Evolutionary conservation across 768 basidiomycete genomes (phyloP).

Genomic region (Leccinum subtestaceum): DNA sequence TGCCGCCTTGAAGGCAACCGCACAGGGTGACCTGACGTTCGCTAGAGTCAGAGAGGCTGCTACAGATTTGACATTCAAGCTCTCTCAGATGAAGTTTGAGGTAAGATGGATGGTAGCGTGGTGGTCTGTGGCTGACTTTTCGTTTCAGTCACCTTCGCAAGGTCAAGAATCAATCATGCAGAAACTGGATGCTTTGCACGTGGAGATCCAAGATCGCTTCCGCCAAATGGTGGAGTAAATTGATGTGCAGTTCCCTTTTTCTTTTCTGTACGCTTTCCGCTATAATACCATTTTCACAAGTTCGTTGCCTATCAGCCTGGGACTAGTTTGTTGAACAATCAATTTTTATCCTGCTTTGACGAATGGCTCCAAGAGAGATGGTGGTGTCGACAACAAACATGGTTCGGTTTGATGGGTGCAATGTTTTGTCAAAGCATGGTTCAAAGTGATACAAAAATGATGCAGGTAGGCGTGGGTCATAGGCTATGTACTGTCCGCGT

Average conservation of each 20-base stretch:
- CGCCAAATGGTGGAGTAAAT: constrained; percentile 75
- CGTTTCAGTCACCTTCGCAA: constrained; percentile 78
- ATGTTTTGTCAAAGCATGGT: background rate
- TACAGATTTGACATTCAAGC: constrained; percentile 88
- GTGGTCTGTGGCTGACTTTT: constrained; percentile 10
- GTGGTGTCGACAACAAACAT: background rate
- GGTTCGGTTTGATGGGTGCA: background rate
- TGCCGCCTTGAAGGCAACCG: constrained; percentile 80
- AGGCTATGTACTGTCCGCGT: too few species aligned
- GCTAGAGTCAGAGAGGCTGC: constrained; percentile 84
- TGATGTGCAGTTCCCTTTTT: constrained; percentile 1
- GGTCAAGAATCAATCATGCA: constrained; percentile 80
- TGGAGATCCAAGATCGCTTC: constrained; percentile 92
- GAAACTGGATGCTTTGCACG: constrained; percentile 77
- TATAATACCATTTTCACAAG: constrained; percentile 18
- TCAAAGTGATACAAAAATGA: background rate
- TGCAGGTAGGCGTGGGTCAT: background rate
- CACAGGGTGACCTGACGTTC: constrained; percentile 80
- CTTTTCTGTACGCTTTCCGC: constrained; percentile 20
- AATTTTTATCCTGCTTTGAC: background rate
- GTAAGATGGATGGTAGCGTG: constrained; percentile 39
- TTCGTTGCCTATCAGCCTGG: background rate
- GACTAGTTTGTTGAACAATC: background rate
- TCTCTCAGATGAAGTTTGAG: constrained; percentile 99
- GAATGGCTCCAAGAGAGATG: background rate